These are phyloP conservation scores for Xylaria bambusicola DNA, from an alignment of 495 filamentous ascomycete genomes.

Conservation along the genomic window DNA sequence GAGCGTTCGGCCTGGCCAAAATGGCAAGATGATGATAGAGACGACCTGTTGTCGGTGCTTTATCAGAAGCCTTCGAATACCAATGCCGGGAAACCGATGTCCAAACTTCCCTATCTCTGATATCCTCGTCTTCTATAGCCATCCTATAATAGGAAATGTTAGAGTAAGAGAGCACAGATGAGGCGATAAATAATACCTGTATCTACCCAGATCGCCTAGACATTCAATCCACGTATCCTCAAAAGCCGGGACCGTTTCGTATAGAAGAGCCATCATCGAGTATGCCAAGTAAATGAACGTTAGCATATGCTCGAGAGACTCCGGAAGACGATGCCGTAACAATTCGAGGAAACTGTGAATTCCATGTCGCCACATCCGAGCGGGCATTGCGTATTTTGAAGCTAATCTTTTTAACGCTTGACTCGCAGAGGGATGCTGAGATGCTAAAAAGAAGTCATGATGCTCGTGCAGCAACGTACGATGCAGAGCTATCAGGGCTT, in stretches of 20 bases:
- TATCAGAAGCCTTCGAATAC: slow-evolving; percentile 75
- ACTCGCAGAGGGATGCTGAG: slow-evolving; percentile 72
- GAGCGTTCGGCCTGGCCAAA: slow-evolving; percentile 66
- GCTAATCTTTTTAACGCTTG: slow-evolving; percentile 61
- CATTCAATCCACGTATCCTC: slow-evolving; percentile 85
- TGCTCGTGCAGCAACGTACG: slow-evolving; percentile 74
- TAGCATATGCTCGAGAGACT: slow-evolving; percentile 75
- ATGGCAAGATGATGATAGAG: slow-evolving; percentile 82
- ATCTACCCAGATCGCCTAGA: slow-evolving; percentile 66
- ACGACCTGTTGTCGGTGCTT: slow-evolving; percentile 64
- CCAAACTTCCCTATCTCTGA: slow-evolving; percentile 71
- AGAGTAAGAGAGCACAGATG: neutral
- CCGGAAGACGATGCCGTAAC: slow-evolving; percentile 67
- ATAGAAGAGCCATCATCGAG: slow-evolving; percentile 69
- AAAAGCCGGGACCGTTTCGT: slow-evolving; percentile 70
- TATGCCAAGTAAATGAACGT: slow-evolving; percentile 80
- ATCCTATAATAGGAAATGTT: slow-evolving; percentile 42
- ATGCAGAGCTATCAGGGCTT: slow-evolving; percentile 70
- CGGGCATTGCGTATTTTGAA: slow-evolving; percentile 78
- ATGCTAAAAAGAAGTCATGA: slow-evolving; percentile 79
- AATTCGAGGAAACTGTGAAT: slow-evolving; percentile 81
- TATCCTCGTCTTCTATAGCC: slow-evolving; percentile 71
- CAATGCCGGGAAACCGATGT: slow-evolving; percentile 69
- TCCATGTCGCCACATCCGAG: slow-evolving; percentile 81
- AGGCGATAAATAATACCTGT: slow-evolving; percentile 25